phyloP scores from a whole-genome alignment of 768 basidiomycete genomes.

The Mycena epipterygia region DNA sequence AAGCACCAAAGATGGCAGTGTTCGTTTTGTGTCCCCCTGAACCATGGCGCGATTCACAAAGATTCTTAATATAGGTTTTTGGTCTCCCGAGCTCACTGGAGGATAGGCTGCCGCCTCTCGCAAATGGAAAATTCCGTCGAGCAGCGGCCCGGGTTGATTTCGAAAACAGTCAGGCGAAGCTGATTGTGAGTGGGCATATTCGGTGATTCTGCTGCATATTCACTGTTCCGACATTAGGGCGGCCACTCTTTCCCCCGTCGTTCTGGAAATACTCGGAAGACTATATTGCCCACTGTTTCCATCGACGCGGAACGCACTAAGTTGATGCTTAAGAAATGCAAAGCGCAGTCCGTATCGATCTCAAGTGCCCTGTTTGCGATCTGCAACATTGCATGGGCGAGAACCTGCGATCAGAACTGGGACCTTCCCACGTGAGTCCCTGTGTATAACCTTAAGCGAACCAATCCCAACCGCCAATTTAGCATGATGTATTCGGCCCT shows the following conservation, averaged over 20 bases:
- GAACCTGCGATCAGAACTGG: slow-evolving; percentile 56
- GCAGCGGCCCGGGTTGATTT: slow-evolving; percentile 71
- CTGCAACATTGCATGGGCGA: slow-evolving; percentile 81
- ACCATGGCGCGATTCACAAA: neutral
- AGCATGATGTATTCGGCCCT: slow-evolving; percentile 91
- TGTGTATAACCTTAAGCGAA: too few relatives aligned
- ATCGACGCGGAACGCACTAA: slow-evolving; percentile 70
- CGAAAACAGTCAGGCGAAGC: slow-evolving; percentile 63
- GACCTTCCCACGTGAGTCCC: slow-evolving; percentile 70
- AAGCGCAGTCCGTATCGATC: slow-evolving; percentile 78
- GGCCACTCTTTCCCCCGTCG: slow-evolving; percentile 79
- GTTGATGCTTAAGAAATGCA: slow-evolving; percentile 77
- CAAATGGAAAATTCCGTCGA: slow-evolving; percentile 55
- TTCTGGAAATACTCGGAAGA: slow-evolving; percentile 61
- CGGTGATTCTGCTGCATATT: neutral
- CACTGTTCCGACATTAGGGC: slow-evolving; percentile 59
- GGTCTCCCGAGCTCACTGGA: slow-evolving; percentile 61
- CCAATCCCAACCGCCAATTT: too few relatives aligned
- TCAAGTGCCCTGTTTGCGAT: slow-evolving; percentile 82
- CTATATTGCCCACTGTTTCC: slow-evolving; percentile 78
- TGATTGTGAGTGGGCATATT: slow-evolving; percentile 59
- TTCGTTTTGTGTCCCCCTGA: slow-evolving; percentile 20
- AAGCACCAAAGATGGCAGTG: slow-evolving; percentile 35
- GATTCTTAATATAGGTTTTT: slow-evolving; percentile 18
- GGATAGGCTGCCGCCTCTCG: slow-evolving; percentile 55